Base-by-base conservation (phyloP, 345 rosid species). In the Syzygium aromaticum region DNA sequence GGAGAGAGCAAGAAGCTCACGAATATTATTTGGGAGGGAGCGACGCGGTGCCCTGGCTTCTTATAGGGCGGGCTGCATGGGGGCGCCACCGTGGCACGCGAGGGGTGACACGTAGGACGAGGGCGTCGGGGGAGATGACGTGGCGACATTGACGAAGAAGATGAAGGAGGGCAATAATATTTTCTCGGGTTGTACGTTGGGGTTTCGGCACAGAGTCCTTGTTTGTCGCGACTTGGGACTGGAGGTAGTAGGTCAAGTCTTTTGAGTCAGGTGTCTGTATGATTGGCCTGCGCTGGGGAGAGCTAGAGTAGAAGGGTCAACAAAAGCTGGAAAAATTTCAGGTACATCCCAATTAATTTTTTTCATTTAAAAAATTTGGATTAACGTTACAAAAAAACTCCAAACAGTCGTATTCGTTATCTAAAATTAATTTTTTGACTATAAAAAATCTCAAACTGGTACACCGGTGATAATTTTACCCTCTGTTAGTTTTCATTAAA, bases 401-500 rank as follows among this genome's bases (percentile, higher is more conserved):
- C 3, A 43, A 43, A 43, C 1, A 1, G 46, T 1, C 46, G 1
- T 6, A 43, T 1, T 6, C 46, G 7, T 43, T 43, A 43, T 1
- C 46, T 43, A 43, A 43, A 43, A 43, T 1, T 43, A 43, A 43
- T 43, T 43, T 43, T 43, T 43, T 43, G 46, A 43, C 46, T 5
- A 6, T 1, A 1, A 43, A 43, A 43, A 43, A 43, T 43, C 7
- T 7, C 46, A 43, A 43, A 43, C 46, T 1, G 46, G 7, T 43
- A 43, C 7, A 43, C 46, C 46, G 5, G 7, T 43, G 46, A 43
- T 7, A 43, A 43, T 43, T 43, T 43, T 43, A 43, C 46, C 1
- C 6, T 43, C 46, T 7, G 46, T 43, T 6, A 43, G 46, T 43
- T 43, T 43, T 7, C 46, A 43, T 43, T 43, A 43, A 43, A 5